phyloP scores from a whole-genome alignment of 192 early-diverging fungal genomes.

The Rhizophagus sp. region DNA sequence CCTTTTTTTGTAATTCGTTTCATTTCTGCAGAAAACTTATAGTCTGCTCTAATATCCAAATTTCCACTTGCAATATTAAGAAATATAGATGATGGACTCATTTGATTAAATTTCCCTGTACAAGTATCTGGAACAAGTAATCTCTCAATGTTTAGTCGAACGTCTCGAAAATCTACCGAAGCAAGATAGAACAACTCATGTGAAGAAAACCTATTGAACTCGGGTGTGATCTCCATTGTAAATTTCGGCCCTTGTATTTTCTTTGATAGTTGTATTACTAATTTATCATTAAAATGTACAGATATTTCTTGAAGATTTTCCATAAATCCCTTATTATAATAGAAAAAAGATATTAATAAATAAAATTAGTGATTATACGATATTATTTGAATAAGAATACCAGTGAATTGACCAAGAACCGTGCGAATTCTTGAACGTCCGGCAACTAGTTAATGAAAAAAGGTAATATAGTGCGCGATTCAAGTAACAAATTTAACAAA shows the following conservation, averaged over 20 bases:
- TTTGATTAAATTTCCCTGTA: not conserved
- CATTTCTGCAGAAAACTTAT: constrained; percentile 73
- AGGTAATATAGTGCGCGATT: not conserved
- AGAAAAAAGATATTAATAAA: too few relatives aligned
- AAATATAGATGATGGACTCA: constrained; percentile 59
- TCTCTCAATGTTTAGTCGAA: constrained; percentile 56
- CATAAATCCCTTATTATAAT: constrained; percentile 60
- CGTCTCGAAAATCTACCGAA: constrained; percentile 56
- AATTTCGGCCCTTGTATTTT: constrained; percentile 64
- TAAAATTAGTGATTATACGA: too few relatives aligned
- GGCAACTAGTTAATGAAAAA: constrained; percentile 36
- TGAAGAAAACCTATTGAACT: constrained; percentile 59
- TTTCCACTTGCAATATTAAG: constrained; percentile 66
- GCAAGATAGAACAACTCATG: constrained; percentile 73
- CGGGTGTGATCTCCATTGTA: constrained; percentile 51
- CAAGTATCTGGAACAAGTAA: constrained; percentile 35
- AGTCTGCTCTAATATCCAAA: constrained; percentile 55
- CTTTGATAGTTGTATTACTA: constrained; percentile 64
- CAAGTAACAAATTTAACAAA: too few relatives aligned
- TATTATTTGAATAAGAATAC: constrained; percentile 15
- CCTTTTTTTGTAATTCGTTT: constrained; percentile 87
- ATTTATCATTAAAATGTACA: constrained; percentile 63
- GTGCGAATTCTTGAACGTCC: constrained; percentile 58
- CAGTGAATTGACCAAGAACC: constrained; percentile 63
- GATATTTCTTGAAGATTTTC: constrained; percentile 65